Conservation (phyloP, 2,329 filamentous ascomycete species). For the Ilyonectria mors-panacis region DNA sequence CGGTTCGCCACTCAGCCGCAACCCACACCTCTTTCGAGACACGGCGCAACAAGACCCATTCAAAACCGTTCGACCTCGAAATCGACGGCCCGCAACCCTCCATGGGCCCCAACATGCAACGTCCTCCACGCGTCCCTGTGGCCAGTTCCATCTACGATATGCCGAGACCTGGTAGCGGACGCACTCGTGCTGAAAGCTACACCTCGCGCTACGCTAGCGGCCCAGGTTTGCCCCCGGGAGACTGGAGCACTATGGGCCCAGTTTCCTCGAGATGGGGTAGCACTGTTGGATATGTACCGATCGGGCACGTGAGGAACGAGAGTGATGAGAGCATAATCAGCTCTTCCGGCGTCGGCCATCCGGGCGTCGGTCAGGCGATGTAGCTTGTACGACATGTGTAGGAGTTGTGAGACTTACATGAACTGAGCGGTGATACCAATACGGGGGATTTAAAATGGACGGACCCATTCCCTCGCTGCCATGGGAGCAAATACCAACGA, state of each 20-base stretch:
- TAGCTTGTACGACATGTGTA: slow-evolving; percentile 14
- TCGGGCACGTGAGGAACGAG: slow-evolving; percentile 24
- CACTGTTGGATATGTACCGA: slow-evolving; percentile 26
- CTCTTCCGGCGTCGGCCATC: slow-evolving; percentile 14
- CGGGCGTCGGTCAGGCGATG: slow-evolving; percentile 26
- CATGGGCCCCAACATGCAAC: slow-evolving; percentile 35
- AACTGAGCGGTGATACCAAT: slow-evolving; percentile 20
- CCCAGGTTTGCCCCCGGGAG: slow-evolving; percentile 4
- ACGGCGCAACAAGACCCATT: slow-evolving; percentile 70
- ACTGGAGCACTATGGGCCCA: slow-evolving; percentile 10
- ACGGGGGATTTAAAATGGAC: slow-evolving; percentile 11
- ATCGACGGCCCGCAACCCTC: slow-evolving; percentile 46
- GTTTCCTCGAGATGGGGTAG: slow-evolving; percentile 26
- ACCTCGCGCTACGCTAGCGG: slow-evolving; percentile 67
- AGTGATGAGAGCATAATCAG: slow-evolving; percentile 8
- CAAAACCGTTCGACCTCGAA: slow-evolving; percentile 77
- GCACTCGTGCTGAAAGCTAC: slow-evolving; percentile 54
- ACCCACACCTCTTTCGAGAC: slow-evolving; percentile 62
- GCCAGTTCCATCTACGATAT: slow-evolving; percentile 47
- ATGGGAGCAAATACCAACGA: slow-evolving; percentile 25
- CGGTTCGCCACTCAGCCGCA: slow-evolving; percentile 58
- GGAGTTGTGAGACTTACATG: slow-evolving; percentile 3
- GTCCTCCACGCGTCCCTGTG: slow-evolving; percentile 39
- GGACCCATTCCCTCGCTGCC: slow-evolving; percentile 16
- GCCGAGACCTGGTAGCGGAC: slow-evolving; percentile 63